Percentiles rank a stretch among this genome's conserved stretches.
These are phyloP conservation scores for Colletotrichum caudatum DNA, from an alignment of 2,329 filamentous ascomycete species.

Conservation along the genomic window DNA sequence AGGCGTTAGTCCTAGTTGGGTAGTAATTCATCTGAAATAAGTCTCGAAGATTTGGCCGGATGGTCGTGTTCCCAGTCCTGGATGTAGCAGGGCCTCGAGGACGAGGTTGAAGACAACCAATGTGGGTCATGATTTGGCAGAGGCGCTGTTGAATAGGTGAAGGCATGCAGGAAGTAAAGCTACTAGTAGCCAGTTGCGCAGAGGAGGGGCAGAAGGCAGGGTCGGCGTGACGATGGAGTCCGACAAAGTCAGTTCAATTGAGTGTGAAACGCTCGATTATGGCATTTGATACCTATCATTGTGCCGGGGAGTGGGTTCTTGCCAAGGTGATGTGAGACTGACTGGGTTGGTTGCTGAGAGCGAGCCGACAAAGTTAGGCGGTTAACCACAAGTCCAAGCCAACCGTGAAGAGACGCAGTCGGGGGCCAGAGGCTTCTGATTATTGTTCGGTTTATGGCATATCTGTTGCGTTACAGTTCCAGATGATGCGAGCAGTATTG, in stretches of 20 bases:
- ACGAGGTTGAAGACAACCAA: background rate
- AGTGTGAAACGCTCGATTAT: background rate
- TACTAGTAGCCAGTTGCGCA: background rate
- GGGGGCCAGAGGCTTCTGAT: background rate
- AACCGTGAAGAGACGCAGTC: background rate
- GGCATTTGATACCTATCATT: background rate
- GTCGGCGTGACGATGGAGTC: constrained; percentile 13
- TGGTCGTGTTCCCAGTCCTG: background rate
- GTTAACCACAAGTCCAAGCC: background rate
- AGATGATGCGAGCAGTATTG: background rate
- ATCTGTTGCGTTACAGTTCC: background rate
- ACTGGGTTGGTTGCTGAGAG: background rate
- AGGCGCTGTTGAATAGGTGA: background rate
- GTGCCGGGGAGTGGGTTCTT: background rate
- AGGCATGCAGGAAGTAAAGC: background rate
- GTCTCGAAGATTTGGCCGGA: background rate
- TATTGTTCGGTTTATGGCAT: background rate
- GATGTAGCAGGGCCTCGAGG: background rate
- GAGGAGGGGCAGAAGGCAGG: background rate
- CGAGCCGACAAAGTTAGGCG: background rate
- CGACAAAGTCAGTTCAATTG: constrained; percentile 4
- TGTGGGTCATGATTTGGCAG: background rate
- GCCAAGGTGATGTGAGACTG: background rate
- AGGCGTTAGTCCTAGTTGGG: background rate
- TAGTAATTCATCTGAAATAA: background rate